A percentile compares a stretch with the other conserved stretches of the same genome.
Conservation (phyloP, 352 stramenopile species). For the Globisporangium recalcitrans region DNA sequence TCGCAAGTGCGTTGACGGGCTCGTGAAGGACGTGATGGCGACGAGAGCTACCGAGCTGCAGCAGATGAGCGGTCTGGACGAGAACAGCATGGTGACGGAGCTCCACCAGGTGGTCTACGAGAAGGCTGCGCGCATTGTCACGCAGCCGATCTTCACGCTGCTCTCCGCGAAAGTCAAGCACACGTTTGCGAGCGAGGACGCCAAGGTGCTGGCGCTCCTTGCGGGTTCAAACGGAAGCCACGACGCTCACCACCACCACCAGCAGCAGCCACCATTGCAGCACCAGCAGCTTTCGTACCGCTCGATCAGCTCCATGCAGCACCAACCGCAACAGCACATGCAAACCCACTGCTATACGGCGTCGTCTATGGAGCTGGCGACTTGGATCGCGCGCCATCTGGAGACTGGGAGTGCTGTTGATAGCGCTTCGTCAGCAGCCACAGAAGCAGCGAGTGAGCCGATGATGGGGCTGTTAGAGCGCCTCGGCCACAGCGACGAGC, state of each 20-base stretch:
- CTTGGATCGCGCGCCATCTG: not conserved
- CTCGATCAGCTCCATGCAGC: conserved; percentile 12
- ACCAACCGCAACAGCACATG: conserved; percentile 12
- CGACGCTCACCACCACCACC: not conserved
- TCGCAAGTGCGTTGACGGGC: conserved; percentile 23
- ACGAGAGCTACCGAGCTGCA: conserved; percentile 35
- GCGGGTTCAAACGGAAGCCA: not conserved
- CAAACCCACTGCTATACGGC: not conserved
- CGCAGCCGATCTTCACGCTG: conserved; percentile 37
- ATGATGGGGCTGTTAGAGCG: not conserved
- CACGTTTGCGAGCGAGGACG: conserved; percentile 26
- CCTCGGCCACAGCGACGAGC: conserved; percentile 3
- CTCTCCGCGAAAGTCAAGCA: conserved; percentile 35
- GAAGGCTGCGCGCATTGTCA: conserved; percentile 27
- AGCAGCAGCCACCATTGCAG: conserved; percentile 8
- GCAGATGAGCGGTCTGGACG: conserved; percentile 43
- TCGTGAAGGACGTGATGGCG: conserved; percentile 31
- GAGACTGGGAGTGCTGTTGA: not conserved
- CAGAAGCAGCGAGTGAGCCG: not conserved
- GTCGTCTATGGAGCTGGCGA: conserved; percentile 18
- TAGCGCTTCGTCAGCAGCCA: not conserved
- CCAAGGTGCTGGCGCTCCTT: not conserved
- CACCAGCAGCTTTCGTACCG: conserved; percentile 16
- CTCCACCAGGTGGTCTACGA: conserved; percentile 31
- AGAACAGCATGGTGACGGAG: conserved; percentile 19